Evolutionary conservation across 2,329 filamentous ascomycete genomes (phyloP).

Genomic region (Apiospora saccharicola): DNA sequence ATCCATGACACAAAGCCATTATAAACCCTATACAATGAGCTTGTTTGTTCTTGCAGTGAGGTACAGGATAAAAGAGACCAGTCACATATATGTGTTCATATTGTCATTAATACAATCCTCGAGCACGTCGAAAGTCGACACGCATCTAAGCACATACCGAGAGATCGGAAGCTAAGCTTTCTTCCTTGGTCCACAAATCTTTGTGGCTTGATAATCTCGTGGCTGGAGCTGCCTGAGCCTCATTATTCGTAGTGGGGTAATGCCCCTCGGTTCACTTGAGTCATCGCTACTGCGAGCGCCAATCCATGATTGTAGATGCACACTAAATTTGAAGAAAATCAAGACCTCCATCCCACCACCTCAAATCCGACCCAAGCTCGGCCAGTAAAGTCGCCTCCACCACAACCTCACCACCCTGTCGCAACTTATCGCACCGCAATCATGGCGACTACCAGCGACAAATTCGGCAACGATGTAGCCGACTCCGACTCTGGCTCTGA

Average conservation of each 20-base stretch:
- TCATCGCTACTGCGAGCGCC: conserved; percentile 17
- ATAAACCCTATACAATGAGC: background rate
- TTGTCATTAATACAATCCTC: background rate
- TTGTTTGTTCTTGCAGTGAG: background rate
- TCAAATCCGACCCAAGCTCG: conserved; percentile 19
- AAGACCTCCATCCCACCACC: conserved; percentile 19
- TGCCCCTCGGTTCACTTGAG: conserved; percentile 24
- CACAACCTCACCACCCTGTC: background rate
- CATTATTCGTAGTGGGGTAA: conserved; percentile 19
- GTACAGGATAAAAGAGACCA: background rate
- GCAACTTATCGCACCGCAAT: conserved; percentile 18
- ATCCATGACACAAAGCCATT: background rate
- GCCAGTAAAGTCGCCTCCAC: conserved; percentile 17
- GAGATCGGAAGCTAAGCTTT: too few species aligned
- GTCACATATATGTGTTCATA: background rate
- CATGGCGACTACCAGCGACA: conserved; percentile 50
- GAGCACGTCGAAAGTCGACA: background rate
- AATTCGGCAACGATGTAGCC: conserved; percentile 71
- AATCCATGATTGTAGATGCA: conserved; percentile 22
- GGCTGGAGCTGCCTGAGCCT: background rate
- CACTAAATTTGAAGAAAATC: conserved; percentile 25
- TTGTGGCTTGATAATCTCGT: background rate
- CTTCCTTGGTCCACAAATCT: too few species aligned
- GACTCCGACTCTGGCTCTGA: conserved; percentile 74
- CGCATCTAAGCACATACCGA: background rate